Percentiles rank a stretch among this genome's conserved stretches.
phyloP scores from a whole-genome alignment of 2,329 filamentous ascomycete species.

The Pseudonectria buxi region DNA sequence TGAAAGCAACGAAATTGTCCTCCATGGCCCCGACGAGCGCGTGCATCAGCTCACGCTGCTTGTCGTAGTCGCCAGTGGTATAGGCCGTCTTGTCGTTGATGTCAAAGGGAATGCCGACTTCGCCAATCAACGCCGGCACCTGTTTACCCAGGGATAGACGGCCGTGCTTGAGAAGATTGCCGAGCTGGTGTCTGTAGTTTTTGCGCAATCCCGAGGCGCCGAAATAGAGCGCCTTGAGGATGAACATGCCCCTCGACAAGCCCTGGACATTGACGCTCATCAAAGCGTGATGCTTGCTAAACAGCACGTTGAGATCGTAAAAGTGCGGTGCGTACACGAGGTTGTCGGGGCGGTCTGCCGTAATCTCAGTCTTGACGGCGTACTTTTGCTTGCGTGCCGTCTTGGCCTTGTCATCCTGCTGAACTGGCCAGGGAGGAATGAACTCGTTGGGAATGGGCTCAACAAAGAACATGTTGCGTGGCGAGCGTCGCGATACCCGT shows the following conservation, averaged over 20 bases:
- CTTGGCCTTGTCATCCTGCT: conserved; percentile 7
- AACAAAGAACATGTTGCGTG: conserved; percentile 29
- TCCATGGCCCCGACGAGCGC: conserved; percentile 35
- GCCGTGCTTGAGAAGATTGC: conserved; percentile 29
- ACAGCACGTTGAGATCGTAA: conserved; percentile 36
- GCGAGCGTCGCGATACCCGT: conserved; percentile 24
- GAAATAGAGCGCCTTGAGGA: conserved; percentile 34
- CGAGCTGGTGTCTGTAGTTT: conserved; percentile 34
- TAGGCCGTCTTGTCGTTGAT: conserved; percentile 32
- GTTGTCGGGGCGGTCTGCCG: conserved; percentile 21
- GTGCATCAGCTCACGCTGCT: conserved; percentile 33
- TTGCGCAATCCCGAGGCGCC: conserved; percentile 28
- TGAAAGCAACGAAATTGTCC: conserved; percentile 31
- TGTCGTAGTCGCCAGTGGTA: conserved; percentile 31
- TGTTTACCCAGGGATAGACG: conserved; percentile 23
- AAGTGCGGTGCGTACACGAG: conserved; percentile 38
- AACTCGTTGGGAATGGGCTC: conserved; percentile 37
- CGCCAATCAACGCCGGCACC: conserved; percentile 32
- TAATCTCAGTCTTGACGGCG: conserved; percentile 22
- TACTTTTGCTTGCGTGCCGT: conserved; percentile 14
- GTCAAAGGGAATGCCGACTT: conserved; percentile 35
- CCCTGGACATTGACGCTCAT: conserved; percentile 37
- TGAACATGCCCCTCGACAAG: conserved; percentile 32
- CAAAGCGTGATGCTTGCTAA: conserved; percentile 28
- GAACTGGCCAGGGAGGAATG: conserved; percentile 29